Percentiles rank a stretch among this genome's conserved stretches.
Conservation (phyloP, 306 rosid genomes). For the Citrullus amarus region DNA sequence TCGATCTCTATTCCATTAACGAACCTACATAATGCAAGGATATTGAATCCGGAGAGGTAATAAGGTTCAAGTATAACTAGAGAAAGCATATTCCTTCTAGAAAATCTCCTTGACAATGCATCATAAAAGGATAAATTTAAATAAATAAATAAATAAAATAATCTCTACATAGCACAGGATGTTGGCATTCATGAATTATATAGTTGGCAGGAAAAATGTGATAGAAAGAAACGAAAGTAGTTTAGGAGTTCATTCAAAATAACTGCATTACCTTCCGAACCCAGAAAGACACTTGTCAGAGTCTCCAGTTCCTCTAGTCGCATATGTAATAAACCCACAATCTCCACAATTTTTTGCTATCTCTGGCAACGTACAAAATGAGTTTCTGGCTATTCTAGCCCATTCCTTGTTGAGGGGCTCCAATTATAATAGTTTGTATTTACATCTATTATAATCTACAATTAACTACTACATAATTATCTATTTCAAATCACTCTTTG, state of each 20-base stretch:
- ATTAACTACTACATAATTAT: no score
- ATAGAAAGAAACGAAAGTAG: neutral
- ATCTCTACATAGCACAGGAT: no score
- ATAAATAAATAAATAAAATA: no score
- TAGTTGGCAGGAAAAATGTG: neutral
- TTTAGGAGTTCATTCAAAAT: neutral
- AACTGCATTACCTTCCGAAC: constrained; percentile 55
- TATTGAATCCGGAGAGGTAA: neutral
- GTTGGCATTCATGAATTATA: no score
- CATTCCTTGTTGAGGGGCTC: no score
- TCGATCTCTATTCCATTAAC: neutral
- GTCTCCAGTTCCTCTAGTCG: constrained; percentile 79
- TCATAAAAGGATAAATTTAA: neutral
- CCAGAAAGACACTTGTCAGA: constrained; percentile 47
- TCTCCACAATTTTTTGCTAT: constrained; percentile 14
- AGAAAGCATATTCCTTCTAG: neutral
- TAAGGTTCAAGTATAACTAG: neutral
- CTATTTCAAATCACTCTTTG: no score
- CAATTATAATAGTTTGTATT: no score
- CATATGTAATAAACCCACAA: constrained; percentile 42
- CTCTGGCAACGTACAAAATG: no score
- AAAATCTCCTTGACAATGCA: neutral
- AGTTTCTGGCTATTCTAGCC: no score
- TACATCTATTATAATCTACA: no score
- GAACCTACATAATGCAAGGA: neutral